Percentiles rank a stretch among this genome's conserved stretches.
Evolutionary conservation across 805 yeast species (phyloP).

Genomic region (Yarrowia deformans): DNA sequence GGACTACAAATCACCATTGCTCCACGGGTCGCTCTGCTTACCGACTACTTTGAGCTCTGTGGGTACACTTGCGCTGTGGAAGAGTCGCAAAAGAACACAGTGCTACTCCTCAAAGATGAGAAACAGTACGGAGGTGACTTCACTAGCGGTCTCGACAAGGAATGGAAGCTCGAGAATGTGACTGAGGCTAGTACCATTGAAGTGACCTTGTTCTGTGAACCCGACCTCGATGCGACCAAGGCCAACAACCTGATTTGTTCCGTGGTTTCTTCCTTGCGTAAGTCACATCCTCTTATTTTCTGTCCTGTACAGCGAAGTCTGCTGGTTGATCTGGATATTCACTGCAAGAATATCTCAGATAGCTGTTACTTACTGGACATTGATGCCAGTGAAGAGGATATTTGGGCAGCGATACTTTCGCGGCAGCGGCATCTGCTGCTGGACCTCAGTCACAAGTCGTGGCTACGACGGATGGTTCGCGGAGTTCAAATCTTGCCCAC

Average conservation of each 20-base stretch:
- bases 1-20: neutral
- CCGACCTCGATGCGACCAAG: neutral
- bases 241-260: neutral
- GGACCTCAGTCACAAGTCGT: neutral
- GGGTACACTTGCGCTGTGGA: neutral
- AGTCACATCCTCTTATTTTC: slow-evolving; percentile 14
- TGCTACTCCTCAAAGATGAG: slow-evolving; percentile 7
- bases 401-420: neutral
- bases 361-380: neutral
- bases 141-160: neutral
- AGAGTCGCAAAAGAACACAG: neutral
- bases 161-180: neutral
- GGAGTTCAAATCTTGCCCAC: neutral
- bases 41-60: slow-evolving; percentile 15
- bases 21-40: neutral
- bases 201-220: slow-evolving; percentile 15
- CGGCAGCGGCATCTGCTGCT: neutral
- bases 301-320: slow-evolving; percentile 13
- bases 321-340: neutral
- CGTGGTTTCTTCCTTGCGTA: neutral
- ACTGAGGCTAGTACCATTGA: neutral
- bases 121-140: slow-evolving; percentile 27
- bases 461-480: neutral
- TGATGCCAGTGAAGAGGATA: neutral
- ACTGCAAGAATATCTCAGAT: slow-evolving; percentile 14